phyloP scores from a whole-genome alignment of 768 basidiomycete genomes.

The Dendrothele bispora region DNA sequence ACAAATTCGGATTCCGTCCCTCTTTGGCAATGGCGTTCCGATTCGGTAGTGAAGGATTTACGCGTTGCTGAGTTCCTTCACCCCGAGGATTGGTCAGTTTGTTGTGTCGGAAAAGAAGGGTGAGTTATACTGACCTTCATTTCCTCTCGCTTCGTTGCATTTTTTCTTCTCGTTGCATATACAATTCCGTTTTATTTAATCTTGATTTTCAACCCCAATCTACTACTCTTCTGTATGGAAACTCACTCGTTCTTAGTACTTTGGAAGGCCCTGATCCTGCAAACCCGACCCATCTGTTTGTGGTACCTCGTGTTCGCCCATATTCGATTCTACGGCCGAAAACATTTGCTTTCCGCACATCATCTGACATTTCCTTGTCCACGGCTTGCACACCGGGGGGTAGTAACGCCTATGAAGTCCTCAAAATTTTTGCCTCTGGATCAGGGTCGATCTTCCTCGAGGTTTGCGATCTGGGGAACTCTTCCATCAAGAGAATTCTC shows the following conservation, averaged over 20 bases:
- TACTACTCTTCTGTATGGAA: no score
- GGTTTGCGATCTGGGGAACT: constrained; percentile 18
- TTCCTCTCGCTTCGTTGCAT: background rate
- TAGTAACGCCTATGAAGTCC: no score
- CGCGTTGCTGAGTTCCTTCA: constrained; percentile 21
- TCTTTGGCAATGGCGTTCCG: constrained; percentile 6
- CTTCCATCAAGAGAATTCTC: constrained; percentile 15
- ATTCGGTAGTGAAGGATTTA: constrained; percentile 2
- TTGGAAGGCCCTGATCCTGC: constrained; percentile 19
- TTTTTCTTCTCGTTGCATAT: constrained; percentile 8
- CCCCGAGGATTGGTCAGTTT: constrained; percentile 22
- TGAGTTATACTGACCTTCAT: constrained; percentile 13
- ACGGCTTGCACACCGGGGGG: constrained; percentile 24
- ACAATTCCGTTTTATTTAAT: no score
- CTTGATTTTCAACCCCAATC: no score
- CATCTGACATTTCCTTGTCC: constrained; percentile 25
- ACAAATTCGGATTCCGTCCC: constrained; percentile 3
- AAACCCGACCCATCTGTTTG: constrained; percentile 27
- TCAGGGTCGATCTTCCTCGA: constrained; percentile 25
- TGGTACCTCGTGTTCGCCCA: constrained; percentile 25
- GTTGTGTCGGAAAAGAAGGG: constrained; percentile 20
- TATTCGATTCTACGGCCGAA: constrained; percentile 19
- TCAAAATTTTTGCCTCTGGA: constrained; percentile 26
- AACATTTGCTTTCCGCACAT: constrained; percentile 29
- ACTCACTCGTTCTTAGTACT: no score